These are phyloP conservation scores for Psilocybe tampanensis DNA, from an alignment of 768 basidiomycete species.

Conservation along the genomic window DNA sequence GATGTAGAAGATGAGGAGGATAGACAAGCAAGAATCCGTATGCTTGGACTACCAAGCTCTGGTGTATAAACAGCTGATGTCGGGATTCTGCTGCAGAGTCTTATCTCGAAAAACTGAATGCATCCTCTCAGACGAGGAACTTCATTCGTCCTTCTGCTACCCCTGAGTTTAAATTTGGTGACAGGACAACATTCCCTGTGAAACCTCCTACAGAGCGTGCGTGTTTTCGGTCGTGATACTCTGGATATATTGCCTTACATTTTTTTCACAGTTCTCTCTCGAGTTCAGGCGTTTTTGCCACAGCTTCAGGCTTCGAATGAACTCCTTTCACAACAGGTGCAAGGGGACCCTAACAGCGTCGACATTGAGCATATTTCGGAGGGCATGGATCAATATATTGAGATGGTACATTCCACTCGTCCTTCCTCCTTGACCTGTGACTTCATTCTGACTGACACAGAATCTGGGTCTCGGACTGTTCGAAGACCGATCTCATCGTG, in stretches of 20 bases:
- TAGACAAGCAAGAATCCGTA: conserved; percentile 45
- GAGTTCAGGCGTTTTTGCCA: conserved; percentile 70
- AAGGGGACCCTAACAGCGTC: conserved; percentile 56
- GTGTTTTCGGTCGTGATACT: conserved; percentile 21
- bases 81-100: conserved; percentile 31
- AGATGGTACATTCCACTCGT: conserved; percentile 52
- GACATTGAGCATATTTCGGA: conserved; percentile 67
- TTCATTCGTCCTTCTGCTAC: conserved; percentile 18
- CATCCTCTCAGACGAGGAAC: conserved; percentile 21
- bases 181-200: conserved; percentile 36
- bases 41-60: conserved; percentile 19
- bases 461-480: conserved; percentile 69
- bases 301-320: conserved; percentile 67
- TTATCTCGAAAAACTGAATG: conserved; percentile 43
- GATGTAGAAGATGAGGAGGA: conserved; percentile 52
- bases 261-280: conserved; percentile 56
- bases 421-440: conserved; percentile 2
- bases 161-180: conserved; percentile 39
- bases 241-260: conserved; percentile 2
- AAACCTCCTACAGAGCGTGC: conserved; percentile 52
- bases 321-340: conserved; percentile 45
- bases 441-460: conserved; percentile 33
- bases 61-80: background rate
- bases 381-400: conserved; percentile 55
- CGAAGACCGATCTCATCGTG: conserved; percentile 37